Evolutionary conservation across 768 basidiomycete genomes (phyloP).

Genomic region (Mycena polygramma): DNA sequence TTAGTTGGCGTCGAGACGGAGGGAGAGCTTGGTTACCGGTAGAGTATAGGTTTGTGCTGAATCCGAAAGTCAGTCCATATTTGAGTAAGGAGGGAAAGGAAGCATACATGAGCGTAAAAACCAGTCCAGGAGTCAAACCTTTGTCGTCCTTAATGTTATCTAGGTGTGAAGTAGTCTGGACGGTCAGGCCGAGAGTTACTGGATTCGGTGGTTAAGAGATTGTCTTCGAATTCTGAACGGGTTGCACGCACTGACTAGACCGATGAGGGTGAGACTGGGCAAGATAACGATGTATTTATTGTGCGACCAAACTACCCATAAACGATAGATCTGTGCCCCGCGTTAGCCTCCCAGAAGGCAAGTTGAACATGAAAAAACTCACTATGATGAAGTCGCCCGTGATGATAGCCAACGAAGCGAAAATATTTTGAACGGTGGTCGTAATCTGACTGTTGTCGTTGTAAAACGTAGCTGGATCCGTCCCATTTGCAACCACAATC

Average conservation of each 20-base stretch:
- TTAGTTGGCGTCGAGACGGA: no score
- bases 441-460: slow-evolving; percentile 3
- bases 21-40: background rate
- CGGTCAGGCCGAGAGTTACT: slow-evolving; percentile 4
- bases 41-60: slow-evolving; percentile 24
- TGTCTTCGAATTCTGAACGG: background rate
- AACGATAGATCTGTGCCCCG: slow-evolving; percentile 12
- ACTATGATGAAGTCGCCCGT: slow-evolving; percentile 14
- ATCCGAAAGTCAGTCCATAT: background rate
- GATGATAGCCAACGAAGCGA: slow-evolving; percentile 1
- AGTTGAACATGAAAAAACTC: background rate
- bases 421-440: slow-evolving; percentile 3
- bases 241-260: slow-evolving; percentile 1
- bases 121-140: slow-evolving; percentile 12
- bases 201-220: background rate
- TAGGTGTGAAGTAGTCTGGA: slow-evolving; percentile 1
- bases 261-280: slow-evolving; percentile 12
- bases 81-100: background rate
- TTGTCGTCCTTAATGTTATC: slow-evolving; percentile 7
- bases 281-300: slow-evolving; percentile 11
- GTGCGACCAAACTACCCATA: slow-evolving; percentile 12
- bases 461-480: background rate
- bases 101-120: slow-evolving; percentile 22
- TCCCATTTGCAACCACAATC: background rate
- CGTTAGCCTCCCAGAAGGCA: background rate